Evolutionary conservation across 306 rosid species (phyloP).

Genomic region (Chamaecrista fasciculata): DNA sequence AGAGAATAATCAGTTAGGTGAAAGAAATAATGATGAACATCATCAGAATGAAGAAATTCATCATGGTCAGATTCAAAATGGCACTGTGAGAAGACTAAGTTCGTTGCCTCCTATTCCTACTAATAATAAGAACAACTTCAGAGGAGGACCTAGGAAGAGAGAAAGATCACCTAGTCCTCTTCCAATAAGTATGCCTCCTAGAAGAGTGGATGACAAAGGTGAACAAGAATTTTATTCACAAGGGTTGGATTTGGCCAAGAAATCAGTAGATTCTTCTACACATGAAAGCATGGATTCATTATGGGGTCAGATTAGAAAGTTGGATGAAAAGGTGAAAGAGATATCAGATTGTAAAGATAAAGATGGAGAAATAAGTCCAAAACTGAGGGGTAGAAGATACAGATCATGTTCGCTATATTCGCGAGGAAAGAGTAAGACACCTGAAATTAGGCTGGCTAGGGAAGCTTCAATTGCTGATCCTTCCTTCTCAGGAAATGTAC

Average conservation of each 20-base stretch:
- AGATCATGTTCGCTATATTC: slow-evolving; percentile 48
- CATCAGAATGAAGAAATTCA: slow-evolving; percentile 44
- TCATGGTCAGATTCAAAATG: slow-evolving; percentile 16
- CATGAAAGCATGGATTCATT: slow-evolving; percentile 44
- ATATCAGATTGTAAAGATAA: slow-evolving; percentile 55
- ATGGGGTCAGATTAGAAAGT: slow-evolving; percentile 57
- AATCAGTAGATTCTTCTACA: slow-evolving; percentile 7
- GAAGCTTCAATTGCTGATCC: slow-evolving; percentile 22
- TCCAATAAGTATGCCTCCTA: slow-evolving; percentile 29
- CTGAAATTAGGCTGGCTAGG: slow-evolving; percentile 21
- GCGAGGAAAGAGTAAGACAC: slow-evolving; percentile 23
- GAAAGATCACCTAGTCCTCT: slow-evolving; percentile 47
- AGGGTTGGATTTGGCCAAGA: slow-evolving; percentile 35
- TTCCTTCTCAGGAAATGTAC: slow-evolving; percentile 42
- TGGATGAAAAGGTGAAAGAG: slow-evolving; percentile 72
- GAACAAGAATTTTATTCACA: slow-evolving; percentile 39
- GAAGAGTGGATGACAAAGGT: slow-evolving; percentile 17
- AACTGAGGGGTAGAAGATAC: slow-evolving; percentile 35
- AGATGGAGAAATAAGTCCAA: slow-evolving; percentile 31
- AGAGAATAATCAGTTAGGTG: slow-evolving; percentile 35
- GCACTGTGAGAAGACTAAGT: slow-evolving; percentile 46
- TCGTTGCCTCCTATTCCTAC: slow-evolving; percentile 66
- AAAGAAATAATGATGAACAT: slow-evolving; percentile 36
- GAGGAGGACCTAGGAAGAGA: slow-evolving; percentile 37
- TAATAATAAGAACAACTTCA: slow-evolving; percentile 43